phyloP scores from a whole-genome alignment of 352 stramenopile species.

The Phytophthora aleatoria region DNA sequence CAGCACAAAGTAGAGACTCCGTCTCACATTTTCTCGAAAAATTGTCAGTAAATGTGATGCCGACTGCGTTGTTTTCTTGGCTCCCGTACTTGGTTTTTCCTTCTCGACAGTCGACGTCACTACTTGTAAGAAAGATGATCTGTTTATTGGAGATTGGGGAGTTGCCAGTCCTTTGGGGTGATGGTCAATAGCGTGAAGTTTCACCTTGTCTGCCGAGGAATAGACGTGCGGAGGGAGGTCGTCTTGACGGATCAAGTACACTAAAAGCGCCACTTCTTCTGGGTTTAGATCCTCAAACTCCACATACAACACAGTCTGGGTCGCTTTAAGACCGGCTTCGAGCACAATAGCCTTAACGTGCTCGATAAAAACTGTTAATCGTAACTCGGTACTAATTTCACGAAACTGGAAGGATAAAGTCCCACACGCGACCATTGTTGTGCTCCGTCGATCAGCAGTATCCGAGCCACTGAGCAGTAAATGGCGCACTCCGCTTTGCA shows the following conservation, averaged over 20 bases:
- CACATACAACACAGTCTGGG: conserved; percentile 56
- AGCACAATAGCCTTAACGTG: conserved; percentile 56
- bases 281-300: conserved; percentile 55
- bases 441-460: conserved; percentile 42
- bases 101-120: conserved; percentile 1
- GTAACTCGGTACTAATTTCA: conserved; percentile 42
- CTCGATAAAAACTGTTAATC: conserved; percentile 43
- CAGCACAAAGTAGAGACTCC: conserved; percentile 57
- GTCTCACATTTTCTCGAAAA: conserved; percentile 60
- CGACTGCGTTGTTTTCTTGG: conserved; percentile 5
- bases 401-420: conserved; percentile 59
- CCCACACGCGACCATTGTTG: conserved; percentile 56
- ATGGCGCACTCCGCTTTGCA: conserved; percentile 45
- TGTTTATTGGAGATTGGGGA: background rate
- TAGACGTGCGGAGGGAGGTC: conserved; percentile 55
- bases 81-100: conserved; percentile 1
- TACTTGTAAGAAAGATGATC: conserved; percentile 26
- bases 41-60: conserved; percentile 25
- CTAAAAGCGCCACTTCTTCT: conserved; percentile 40
- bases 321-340: conserved; percentile 50
- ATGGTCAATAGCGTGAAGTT: conserved; percentile 51
- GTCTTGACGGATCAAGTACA: conserved; percentile 48
- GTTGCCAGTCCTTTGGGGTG: conserved; percentile 22
- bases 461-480: conserved; percentile 54
- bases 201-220: conserved; percentile 52